Evolutionary conservation across 495 filamentous ascomycete species (phyloP).

Genomic region (Corynascus novoguineensis): DNA sequence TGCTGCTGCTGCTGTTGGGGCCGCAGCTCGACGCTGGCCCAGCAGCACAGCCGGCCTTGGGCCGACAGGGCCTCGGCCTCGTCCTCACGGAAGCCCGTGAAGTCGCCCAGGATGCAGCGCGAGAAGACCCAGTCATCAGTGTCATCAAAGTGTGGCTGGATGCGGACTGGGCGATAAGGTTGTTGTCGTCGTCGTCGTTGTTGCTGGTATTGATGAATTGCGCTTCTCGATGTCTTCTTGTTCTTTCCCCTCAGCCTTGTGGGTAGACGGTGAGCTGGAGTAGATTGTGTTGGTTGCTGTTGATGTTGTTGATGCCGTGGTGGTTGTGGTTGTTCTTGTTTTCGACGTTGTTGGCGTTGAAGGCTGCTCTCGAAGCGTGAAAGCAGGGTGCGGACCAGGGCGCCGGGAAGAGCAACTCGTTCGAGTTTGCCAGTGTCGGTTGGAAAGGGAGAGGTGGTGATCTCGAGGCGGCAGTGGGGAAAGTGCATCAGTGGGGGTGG

Average conservation of each 20-base stretch:
- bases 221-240: background rate
- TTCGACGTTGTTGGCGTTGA: background rate
- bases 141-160: conserved; percentile 26
- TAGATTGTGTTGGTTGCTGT: background rate
- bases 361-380: conserved; percentile 6
- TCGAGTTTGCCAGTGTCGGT: conserved; percentile 14
- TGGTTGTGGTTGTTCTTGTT: background rate
- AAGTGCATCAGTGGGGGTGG: conserved; percentile 22
- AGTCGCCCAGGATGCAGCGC: conserved; percentile 27
- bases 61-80: conserved; percentile 19
- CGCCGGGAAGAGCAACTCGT: conserved; percentile 19
- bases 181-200: background rate
- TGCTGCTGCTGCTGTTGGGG: background rate
- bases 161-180: background rate
- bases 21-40: conserved; percentile 23
- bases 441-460: conserved; percentile 1
- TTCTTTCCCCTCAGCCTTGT: too few relatives aligned
- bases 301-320: background rate
- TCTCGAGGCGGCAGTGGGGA: conserved; percentile 21
- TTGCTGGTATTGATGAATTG: background rate
- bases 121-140: conserved; percentile 28
- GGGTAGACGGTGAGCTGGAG: too few relatives aligned
- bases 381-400: conserved; percentile 18
- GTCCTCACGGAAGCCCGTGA: conserved; percentile 23
- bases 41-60: conserved; percentile 26